Conservation (phyloP, 2,329 filamentous ascomycete genomes). For the Aspergillus sp. region DNA sequence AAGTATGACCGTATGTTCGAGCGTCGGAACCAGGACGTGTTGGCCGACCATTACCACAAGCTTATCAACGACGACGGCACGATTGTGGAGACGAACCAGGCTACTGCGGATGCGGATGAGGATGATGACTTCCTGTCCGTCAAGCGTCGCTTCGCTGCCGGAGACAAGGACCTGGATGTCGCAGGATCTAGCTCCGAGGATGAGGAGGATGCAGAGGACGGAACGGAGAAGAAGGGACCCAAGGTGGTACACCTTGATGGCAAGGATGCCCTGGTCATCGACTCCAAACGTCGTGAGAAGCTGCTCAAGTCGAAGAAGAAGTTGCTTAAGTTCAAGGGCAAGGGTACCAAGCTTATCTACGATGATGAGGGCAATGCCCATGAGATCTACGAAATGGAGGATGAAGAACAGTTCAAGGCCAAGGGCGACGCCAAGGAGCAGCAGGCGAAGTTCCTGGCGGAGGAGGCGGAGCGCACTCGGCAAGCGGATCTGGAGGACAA, state of each 20-base stretch:
- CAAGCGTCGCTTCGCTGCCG: conserved; percentile 79
- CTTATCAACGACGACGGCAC: conserved; percentile 67
- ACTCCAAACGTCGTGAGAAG: conserved; percentile 94
- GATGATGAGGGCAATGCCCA: conserved; percentile 89
- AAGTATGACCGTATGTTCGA: conserved; percentile 99
- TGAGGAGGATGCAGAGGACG: conserved; percentile 30
- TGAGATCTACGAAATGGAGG: conserved; percentile 82
- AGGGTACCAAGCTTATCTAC: conserved; percentile 81
- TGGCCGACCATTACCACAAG: conserved; percentile 91
- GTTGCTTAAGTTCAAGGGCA: conserved; percentile 84
- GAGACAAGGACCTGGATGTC: conserved; percentile 57
- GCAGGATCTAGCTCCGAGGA: conserved; percentile 34
- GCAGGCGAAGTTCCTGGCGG: conserved; percentile 73
- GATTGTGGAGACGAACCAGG: conserved; percentile 38
- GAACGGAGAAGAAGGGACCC: conserved; percentile 42
- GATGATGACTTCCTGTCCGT: conserved; percentile 83
- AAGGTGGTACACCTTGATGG: conserved; percentile 57
- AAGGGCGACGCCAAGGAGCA: conserved; percentile 76
- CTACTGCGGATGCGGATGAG: conserved; percentile 61
- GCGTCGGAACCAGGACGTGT: conserved; percentile 88
- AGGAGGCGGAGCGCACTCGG: conserved; percentile 70
- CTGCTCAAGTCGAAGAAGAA: conserved; percentile 95
- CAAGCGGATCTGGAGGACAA: conserved; percentile 83
- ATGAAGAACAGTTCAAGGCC: conserved; percentile 76
- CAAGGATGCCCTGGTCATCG: conserved; percentile 73